phyloP scores from a whole-genome alignment of 768 basidiomycete genomes.

The Lyophyllum atratum region DNA sequence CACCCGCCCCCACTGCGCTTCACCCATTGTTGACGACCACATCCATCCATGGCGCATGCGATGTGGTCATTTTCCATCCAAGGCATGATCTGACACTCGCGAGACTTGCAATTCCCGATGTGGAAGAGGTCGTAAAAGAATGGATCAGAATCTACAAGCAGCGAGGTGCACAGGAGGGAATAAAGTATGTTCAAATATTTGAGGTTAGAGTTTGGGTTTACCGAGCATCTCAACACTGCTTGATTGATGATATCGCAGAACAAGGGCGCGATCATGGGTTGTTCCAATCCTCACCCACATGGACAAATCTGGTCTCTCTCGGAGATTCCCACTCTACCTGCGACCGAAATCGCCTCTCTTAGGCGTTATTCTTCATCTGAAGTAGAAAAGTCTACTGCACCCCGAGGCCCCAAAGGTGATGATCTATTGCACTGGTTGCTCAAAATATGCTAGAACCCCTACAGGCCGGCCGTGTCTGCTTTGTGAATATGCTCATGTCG shows the following conservation, averaged over 20 bases:
- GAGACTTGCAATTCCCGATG: slow-evolving; percentile 55
- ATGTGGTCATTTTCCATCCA: slow-evolving; percentile 86
- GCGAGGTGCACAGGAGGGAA: slow-evolving; percentile 64
- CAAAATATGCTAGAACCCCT: not conserved
- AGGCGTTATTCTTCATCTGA: slow-evolving; percentile 44
- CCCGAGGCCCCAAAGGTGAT: slow-evolving; percentile 52
- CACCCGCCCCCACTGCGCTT: slow-evolving; percentile 46
- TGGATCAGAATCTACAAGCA: slow-evolving; percentile 70
- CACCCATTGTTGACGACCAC: slow-evolving; percentile 66
- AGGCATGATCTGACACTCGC: slow-evolving; percentile 86
- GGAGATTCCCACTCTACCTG: slow-evolving; percentile 66
- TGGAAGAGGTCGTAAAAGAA: slow-evolving; percentile 64
- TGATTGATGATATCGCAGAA: slow-evolving; percentile 47
- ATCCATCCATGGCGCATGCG: slow-evolving; percentile 82
- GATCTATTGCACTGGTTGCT: not conserved
- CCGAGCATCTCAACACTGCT: not conserved
- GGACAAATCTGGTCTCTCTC: slow-evolving; percentile 88
- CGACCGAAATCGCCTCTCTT: slow-evolving; percentile 64
- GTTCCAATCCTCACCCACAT: slow-evolving; percentile 93
- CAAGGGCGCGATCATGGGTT: slow-evolving; percentile 94
- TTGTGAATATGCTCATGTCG: slow-evolving; percentile 77
- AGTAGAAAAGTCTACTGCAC: slow-evolving; percentile 43
- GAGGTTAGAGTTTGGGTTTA: slow-evolving; percentile 54
- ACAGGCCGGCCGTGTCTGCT: slow-evolving; percentile 67
- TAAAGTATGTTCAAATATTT: slow-evolving; percentile 86